phyloP scores from a whole-genome alignment of 441 rosid species.

The Capsella rubella region DNA sequence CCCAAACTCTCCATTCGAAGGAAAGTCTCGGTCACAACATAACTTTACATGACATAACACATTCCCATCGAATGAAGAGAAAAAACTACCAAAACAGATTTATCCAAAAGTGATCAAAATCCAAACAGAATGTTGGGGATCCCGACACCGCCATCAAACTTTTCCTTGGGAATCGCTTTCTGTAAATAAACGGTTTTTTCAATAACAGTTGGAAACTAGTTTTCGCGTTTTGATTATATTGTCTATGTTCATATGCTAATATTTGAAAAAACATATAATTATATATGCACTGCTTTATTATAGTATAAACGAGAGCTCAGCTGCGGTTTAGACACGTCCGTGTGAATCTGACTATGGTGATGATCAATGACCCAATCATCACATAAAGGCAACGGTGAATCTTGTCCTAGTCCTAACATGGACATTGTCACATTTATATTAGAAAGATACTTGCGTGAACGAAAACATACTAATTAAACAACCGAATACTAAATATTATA shows the following conservation, averaged over 20 bases:
- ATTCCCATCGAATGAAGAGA: not conserved
- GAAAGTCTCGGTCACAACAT: too few relatives aligned
- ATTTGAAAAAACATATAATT: too few relatives aligned
- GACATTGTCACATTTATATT: not conserved
- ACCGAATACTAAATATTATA: not conserved
- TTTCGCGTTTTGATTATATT: not conserved
- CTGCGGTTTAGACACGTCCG: not conserved
- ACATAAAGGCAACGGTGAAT: not conserved
- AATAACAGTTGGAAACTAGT: not conserved
- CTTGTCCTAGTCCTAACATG: not conserved
- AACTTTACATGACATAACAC: not conserved
- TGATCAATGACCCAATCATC: not conserved
- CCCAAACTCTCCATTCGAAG: too few relatives aligned
- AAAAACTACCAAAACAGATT: not conserved
- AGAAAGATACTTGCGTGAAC: too few relatives aligned
- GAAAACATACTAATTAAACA: not conserved
- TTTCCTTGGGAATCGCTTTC: not conserved
- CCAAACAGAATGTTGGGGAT: not conserved
- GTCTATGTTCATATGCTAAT: not conserved
- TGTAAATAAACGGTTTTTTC: not conserved
- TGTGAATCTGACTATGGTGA: not conserved
- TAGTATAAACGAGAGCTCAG: not conserved
- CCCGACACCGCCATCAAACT: conserved; percentile 5
- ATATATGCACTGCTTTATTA: too few relatives aligned
- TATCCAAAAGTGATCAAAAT: not conserved